These are phyloP conservation scores for Areca catechu DNA, from an alignment of 176 grass and related monocot species.

Conservation along the genomic window DNA sequence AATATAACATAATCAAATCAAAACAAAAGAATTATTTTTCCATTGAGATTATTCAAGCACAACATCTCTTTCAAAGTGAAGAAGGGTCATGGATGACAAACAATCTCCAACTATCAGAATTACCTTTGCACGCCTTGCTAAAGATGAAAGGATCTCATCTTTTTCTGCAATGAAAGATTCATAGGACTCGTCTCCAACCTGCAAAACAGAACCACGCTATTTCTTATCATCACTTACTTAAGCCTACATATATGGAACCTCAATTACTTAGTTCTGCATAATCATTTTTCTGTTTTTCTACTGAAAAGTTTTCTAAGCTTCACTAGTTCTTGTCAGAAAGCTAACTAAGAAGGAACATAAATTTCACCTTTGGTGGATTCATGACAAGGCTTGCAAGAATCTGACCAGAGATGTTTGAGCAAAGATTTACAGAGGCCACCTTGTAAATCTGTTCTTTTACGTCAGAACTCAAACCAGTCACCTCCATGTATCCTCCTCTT, in stretches of 20 bases:
- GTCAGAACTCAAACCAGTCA: conserved; percentile 79
- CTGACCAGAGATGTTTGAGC: conserved; percentile 59
- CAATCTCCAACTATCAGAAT: background rate
- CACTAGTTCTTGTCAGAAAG: too few species aligned
- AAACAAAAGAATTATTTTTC: too few species aligned
- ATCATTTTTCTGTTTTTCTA: too few species aligned
- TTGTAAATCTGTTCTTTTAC: conserved; percentile 99
- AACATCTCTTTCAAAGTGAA: too few species aligned
- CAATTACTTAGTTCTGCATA: too few species aligned
- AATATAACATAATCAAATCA: too few species aligned
- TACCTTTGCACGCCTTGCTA: conserved; percentile 82
- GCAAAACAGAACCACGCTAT: conserved; percentile 17
- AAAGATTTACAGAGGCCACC: conserved; percentile 94
- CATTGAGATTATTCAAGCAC: too few species aligned
- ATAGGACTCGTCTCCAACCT: conserved; percentile 89
- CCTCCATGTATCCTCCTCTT: conserved; percentile 96
- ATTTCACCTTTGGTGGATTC: conserved; percentile 64
- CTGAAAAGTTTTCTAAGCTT: too few species aligned
- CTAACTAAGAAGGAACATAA: too few species aligned
- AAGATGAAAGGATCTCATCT: conserved; percentile 78
- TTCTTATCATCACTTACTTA: background rate
- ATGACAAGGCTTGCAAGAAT: conserved; percentile 56
- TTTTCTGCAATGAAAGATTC: conserved; percentile 72
- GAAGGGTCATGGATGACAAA: too few species aligned
- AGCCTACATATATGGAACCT: too few species aligned